Evolutionary conservation across 768 basidiomycete genomes (phyloP).

Genomic region (Hysterangium stoloniferum): DNA sequence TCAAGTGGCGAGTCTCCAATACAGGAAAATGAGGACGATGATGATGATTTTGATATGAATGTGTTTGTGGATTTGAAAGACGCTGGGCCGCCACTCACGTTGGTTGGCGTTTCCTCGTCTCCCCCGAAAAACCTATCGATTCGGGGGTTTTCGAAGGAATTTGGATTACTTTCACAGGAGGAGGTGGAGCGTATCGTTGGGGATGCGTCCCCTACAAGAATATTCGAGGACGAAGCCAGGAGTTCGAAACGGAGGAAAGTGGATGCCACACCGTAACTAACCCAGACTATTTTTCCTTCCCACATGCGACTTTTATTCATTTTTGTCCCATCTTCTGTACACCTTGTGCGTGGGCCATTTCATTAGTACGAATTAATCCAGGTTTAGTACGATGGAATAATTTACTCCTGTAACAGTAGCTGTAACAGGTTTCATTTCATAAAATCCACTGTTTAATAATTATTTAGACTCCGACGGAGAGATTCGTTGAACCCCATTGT

Average conservation of each 20-base stretch:
- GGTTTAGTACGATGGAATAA: too few relatives aligned
- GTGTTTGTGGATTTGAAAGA: conserved; percentile 7
- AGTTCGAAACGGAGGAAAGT: conserved; percentile 4
- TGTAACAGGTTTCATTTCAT: too few relatives aligned
- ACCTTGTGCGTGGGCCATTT: too few relatives aligned
- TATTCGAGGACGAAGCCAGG: conserved; percentile 3
- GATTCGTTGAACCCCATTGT: conserved; percentile 23
- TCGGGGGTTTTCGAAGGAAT: conserved; percentile 11
- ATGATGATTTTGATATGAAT: conserved; percentile 10
- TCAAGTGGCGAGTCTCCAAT: neutral
- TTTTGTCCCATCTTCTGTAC: too few relatives aligned
- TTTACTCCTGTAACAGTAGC: too few relatives aligned
- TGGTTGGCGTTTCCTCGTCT: conserved; percentile 1
- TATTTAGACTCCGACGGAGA: conserved; percentile 15
- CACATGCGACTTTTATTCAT: too few relatives aligned
- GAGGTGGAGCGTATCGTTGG: conserved; percentile 10
- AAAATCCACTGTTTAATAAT: too few relatives aligned
- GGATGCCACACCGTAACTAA: too few relatives aligned
- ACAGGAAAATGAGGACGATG: neutral
- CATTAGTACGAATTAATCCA: too few relatives aligned
- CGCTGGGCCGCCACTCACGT: neutral
- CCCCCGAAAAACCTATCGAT: neutral
- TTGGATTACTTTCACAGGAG: conserved; percentile 5
- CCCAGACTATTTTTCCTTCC: too few relatives aligned
- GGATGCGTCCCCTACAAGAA: neutral